Conservation (phyloP, 371 early-diverging fungal species). For the Dinochytrium kinnereticum region DNA sequence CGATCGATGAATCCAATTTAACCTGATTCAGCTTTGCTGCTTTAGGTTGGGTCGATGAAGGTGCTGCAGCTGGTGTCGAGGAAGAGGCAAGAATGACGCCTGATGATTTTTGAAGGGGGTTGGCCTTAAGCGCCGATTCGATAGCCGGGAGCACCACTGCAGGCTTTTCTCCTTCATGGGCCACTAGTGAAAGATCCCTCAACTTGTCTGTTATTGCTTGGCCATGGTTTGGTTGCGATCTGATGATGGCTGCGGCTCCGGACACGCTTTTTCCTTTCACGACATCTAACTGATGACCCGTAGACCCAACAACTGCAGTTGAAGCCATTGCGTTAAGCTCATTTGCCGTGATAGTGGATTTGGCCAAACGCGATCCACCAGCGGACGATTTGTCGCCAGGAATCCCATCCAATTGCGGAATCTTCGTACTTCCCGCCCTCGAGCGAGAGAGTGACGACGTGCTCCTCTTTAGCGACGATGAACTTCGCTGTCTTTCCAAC, state of each 20-base stretch:
- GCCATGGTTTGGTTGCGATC: conserved; percentile 11
- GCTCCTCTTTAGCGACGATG: conserved; percentile 2
- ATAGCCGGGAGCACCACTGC: not conserved
- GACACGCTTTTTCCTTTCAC: not conserved
- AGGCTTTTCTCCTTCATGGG: not conserved
- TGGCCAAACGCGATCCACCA: not conserved
- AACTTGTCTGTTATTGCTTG: conserved; percentile 3
- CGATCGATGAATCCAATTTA: not conserved
- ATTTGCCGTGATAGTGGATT: not conserved
- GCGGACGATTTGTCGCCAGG: not conserved
- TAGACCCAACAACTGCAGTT: not conserved
- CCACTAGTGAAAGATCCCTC: not conserved
- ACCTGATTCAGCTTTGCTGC: not conserved
- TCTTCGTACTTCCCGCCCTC: conserved; percentile 5
- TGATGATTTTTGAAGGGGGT: not conserved
- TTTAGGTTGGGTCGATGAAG: not conserved
- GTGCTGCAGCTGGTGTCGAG: not conserved
- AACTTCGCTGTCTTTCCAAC: not conserved
- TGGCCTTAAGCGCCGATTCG: not conserved
- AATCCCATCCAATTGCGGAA: not conserved
- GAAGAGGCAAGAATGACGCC: not conserved
- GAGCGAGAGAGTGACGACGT: conserved; percentile 5
- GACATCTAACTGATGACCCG: not conserved
- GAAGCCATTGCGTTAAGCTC: conserved; percentile 3
- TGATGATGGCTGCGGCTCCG: not conserved